A percentile compares a stretch with the other conserved stretches of the same genome.
These are phyloP conservation scores for Auricularia sp. DNA, from an alignment of 768 basidiomycete species.

Conservation along the genomic window DNA sequence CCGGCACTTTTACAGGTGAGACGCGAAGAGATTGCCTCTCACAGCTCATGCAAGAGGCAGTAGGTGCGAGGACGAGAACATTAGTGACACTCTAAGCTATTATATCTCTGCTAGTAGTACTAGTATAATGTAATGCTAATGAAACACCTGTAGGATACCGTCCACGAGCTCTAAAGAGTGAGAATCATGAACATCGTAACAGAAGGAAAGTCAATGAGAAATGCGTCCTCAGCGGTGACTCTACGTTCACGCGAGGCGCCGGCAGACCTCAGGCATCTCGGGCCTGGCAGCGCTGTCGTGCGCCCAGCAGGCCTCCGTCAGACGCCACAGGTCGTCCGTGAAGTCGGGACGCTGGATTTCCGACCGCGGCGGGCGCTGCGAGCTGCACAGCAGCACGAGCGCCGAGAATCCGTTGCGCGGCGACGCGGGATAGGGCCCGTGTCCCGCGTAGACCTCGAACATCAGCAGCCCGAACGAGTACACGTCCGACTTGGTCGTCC, in stretches of 20 bases:
- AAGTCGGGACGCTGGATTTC: not conserved
- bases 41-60: too few relatives aligned
- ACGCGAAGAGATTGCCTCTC: too few relatives aligned
- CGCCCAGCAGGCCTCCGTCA: not conserved
- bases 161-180: too few relatives aligned
- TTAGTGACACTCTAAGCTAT: too few relatives aligned
- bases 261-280: not conserved
- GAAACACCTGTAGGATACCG: too few relatives aligned
- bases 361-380: not conserved
- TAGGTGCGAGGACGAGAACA: too few relatives aligned
- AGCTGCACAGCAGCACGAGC: not conserved
- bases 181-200: too few relatives aligned
- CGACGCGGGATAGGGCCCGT: not conserved
- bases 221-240: too few relatives aligned
- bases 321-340: not conserved
- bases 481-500: not conserved
- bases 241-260: not conserved
- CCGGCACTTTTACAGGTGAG: too few relatives aligned
- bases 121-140: too few relatives aligned
- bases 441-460: not conserved
- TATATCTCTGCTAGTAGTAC: too few relatives aligned
- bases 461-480: not conserved
- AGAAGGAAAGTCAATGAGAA: too few relatives aligned
- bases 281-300: not conserved
- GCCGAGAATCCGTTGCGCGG: not conserved